A percentile compares a stretch with the other conserved stretches of the same genome.
Conservation (phyloP, 257 asterid species). For the Solanum bulbocastanum region DNA sequence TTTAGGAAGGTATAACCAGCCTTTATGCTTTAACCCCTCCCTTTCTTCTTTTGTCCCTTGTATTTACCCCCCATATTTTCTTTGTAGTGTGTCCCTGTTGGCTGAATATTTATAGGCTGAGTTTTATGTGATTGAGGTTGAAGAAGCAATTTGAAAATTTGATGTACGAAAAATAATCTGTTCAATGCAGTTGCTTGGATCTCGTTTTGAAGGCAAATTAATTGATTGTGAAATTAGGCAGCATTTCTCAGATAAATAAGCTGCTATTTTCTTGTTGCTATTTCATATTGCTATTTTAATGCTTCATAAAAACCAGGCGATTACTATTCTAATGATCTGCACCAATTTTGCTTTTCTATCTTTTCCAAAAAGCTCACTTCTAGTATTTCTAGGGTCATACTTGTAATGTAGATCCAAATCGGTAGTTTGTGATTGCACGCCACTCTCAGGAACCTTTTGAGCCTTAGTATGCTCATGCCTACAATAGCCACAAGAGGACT, state of each 20-base stretch:
- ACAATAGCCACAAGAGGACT: not conserved
- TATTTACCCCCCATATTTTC: not conserved
- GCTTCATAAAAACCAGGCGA: not conserved
- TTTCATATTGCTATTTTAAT: not conserved
- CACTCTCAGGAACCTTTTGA: not conserved
- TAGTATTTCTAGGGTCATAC: not conserved
- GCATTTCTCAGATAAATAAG: not conserved
- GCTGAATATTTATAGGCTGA: not conserved
- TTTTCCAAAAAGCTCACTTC: not conserved
- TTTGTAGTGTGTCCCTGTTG: not conserved
- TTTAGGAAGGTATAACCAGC: not conserved
- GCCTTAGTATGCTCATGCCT: not conserved
- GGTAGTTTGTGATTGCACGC: not conserved
- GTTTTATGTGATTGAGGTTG: not conserved
- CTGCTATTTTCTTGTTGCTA: not conserved
- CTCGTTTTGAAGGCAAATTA: not conserved
- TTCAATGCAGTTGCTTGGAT: not conserved
- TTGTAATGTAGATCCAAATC: not conserved
- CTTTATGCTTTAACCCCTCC: not conserved
- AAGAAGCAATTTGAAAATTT: not conserved
- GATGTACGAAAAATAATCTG: not conserved
- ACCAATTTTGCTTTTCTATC: not conserved
- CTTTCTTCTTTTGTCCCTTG: not conserved
- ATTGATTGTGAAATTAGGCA: not conserved
- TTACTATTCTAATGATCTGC: not conserved